These are phyloP conservation scores for Apiotrichum domesticum DNA, from an alignment of 1,284 basidiomycete genomes.

Conservation along the genomic window DNA sequence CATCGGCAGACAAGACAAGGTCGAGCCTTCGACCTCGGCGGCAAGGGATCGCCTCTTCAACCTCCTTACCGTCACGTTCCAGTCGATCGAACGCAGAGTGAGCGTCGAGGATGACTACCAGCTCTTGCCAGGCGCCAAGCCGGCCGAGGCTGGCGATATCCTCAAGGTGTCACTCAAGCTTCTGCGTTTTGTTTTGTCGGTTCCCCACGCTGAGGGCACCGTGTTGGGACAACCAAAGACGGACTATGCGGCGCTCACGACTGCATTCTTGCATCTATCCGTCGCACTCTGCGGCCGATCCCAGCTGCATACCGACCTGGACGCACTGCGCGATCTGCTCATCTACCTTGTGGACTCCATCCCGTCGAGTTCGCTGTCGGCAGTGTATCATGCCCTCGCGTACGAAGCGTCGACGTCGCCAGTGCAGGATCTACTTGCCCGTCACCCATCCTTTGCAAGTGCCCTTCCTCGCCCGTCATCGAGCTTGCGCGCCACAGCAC, in stretches of 20 bases:
- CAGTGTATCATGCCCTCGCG: constrained; percentile 23
- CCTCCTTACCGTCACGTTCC: constrained; percentile 31
- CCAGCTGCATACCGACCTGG: constrained; percentile 8
- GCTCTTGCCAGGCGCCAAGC: constrained; percentile 22
- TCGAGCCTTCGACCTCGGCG: constrained; percentile 6
- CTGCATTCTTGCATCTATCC: constrained; percentile 27
- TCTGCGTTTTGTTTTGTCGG: constrained; percentile 30
- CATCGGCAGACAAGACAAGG: constrained; percentile 13
- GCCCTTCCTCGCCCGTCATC: constrained; percentile 29
- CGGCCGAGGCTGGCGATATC: constrained; percentile 26
- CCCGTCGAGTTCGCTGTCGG: constrained; percentile 4
- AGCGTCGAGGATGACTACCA: constrained; percentile 22
- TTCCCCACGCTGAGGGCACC: constrained; percentile 19
- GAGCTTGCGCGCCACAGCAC: constrained; percentile 23
- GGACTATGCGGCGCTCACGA: constrained; percentile 32
- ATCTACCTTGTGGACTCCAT: constrained; percentile 17
- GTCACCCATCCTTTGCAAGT: constrained; percentile 15
- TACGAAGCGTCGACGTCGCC: constrained; percentile 22
- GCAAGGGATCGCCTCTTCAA: constrained; percentile 37
- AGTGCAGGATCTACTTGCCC: constrained; percentile 18
- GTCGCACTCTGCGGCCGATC: constrained; percentile 11
- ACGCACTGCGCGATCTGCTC: constrained; percentile 28
- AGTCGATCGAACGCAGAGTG: constrained; percentile 34
- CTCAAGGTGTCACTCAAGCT: constrained; percentile 28
- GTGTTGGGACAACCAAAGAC: constrained; percentile 26